Percentiles rank a stretch among this genome's conserved stretches.
phyloP scores from a whole-genome alignment of 2,329 filamentous ascomycete genomes.

The Fusarium brachygibbosum region DNA sequence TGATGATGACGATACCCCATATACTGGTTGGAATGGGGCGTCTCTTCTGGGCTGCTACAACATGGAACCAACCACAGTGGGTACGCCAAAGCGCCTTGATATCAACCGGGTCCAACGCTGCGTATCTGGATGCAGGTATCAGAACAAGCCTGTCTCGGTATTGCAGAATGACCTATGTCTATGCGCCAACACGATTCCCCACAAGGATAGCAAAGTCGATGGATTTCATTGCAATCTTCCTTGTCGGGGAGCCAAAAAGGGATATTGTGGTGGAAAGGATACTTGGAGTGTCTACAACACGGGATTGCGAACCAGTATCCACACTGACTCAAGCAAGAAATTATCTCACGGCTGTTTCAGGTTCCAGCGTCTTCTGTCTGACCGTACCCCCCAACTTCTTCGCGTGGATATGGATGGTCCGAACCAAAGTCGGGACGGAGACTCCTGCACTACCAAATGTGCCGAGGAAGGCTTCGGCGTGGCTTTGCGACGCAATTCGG shows the following conservation, averaged over 20 bases:
- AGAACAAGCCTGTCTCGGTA: not conserved
- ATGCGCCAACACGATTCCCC: not conserved
- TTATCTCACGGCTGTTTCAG: slow-evolving; percentile 5
- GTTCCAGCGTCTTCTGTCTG: not conserved
- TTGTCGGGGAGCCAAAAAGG: not conserved
- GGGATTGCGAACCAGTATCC: not conserved
- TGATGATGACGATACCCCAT: accelerated
- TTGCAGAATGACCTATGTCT: not conserved
- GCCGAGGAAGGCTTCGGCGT: not conserved
- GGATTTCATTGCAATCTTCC: not conserved
- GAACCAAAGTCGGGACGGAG: not conserved
- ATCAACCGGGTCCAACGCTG: not conserved
- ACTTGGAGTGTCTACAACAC: not conserved
- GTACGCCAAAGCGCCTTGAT: not conserved
- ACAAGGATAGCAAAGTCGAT: not conserved
- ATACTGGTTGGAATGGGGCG: accelerated
- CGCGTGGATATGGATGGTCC: not conserved
- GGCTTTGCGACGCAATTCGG: not conserved
- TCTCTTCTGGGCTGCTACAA: not conserved
- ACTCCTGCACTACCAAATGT: not conserved
- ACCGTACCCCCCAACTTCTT: not conserved
- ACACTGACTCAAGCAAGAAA: not conserved
- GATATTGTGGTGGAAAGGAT: not conserved
- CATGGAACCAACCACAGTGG: not conserved
- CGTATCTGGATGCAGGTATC: not conserved